A percentile compares a stretch with the other conserved stretches of the same genome.
Evolutionary conservation across 192 early-diverging fungal species (phyloP).

Genomic region (Coemansia asiatica): DNA sequence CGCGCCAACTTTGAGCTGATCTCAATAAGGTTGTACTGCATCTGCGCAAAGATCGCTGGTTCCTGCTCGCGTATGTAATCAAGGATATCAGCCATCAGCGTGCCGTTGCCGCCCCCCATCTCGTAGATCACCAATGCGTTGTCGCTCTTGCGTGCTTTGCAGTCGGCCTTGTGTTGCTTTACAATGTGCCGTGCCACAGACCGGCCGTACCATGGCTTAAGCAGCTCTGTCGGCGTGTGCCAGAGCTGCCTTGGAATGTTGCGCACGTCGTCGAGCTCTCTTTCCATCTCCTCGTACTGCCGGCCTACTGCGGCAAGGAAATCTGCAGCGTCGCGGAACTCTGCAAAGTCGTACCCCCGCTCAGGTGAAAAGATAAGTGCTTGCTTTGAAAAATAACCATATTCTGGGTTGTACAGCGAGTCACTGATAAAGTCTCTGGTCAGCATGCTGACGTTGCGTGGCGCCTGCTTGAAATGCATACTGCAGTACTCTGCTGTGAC

Average conservation of each 20-base stretch:
- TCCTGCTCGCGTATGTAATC: slow-evolving; percentile 79
- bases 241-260: slow-evolving; percentile 85
- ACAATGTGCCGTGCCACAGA: slow-evolving; percentile 89
- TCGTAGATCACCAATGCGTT: slow-evolving; percentile 87
- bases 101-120: slow-evolving; percentile 96
- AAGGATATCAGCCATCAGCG: slow-evolving; percentile 90
- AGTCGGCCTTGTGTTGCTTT: slow-evolving; percentile 66
- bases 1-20: slow-evolving; percentile 83
- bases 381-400: slow-evolving; percentile 97
- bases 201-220: slow-evolving; percentile 89
- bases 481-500: slow-evolving; percentile 48
- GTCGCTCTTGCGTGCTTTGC: slow-evolving; percentile 29
- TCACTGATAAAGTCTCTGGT: slow-evolving; percentile 91
- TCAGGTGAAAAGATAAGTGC: slow-evolving; percentile 77
- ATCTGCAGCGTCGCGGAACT: slow-evolving; percentile 68
- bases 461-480: slow-evolving; percentile 40
- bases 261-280: slow-evolving; percentile 72
- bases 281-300: slow-evolving; percentile 78
- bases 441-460: slow-evolving; percentile 66
- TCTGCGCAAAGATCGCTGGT: slow-evolving; percentile 75
- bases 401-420: slow-evolving; percentile 91
- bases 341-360: slow-evolving; percentile 62
- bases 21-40: slow-evolving; percentile 88
- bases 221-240: slow-evolving; percentile 97
- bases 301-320: slow-evolving; percentile 73